These are phyloP conservation scores for Rachicladosporium sp. DNA, from an alignment of 2,329 filamentous ascomycete genomes.

Conservation along the genomic window DNA sequence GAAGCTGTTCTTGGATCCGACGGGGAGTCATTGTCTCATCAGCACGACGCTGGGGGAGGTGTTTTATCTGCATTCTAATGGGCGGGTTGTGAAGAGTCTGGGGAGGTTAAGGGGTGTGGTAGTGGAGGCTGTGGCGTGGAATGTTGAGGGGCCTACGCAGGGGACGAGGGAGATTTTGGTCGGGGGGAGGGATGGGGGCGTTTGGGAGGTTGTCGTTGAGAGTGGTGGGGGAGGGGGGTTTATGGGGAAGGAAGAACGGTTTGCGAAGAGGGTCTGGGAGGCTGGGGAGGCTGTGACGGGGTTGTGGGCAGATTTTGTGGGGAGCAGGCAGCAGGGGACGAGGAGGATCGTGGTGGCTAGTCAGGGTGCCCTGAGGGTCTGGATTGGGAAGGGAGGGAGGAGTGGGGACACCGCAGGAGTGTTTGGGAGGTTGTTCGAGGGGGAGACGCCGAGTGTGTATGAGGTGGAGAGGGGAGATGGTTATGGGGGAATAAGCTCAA, in stretches of 20 bases:
- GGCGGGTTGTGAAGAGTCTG: slow-evolving; percentile 71
- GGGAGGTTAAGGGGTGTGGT: slow-evolving; percentile 72
- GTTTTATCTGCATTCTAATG: slow-evolving; percentile 95
- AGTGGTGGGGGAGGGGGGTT: slow-evolving; percentile 67
- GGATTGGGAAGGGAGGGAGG: slow-evolving; percentile 63
- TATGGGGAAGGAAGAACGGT: slow-evolving; percentile 89
- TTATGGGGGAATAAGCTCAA: slow-evolving; percentile 50
- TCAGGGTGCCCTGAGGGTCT: slow-evolving; percentile 64
- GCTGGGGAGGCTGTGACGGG: slow-evolving; percentile 74
- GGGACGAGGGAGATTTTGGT: slow-evolving; percentile 90
- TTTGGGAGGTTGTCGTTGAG: slow-evolving; percentile 93
- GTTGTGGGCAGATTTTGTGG: slow-evolving; percentile 66
- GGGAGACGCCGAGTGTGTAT: slow-evolving; percentile 65
- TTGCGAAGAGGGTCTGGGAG: slow-evolving; percentile 72
- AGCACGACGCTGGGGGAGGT: slow-evolving; percentile 88
- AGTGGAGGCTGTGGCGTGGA: slow-evolving; percentile 90
- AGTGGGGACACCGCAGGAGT: slow-evolving; percentile 68
- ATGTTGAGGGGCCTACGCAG: slow-evolving; percentile 79
- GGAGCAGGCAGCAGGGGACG: slow-evolving; percentile 50
- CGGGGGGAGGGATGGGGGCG: slow-evolving; percentile 81
- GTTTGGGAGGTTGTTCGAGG: slow-evolving; percentile 78
- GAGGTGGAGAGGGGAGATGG: slow-evolving; percentile 41
- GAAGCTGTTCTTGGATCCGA: slow-evolving; percentile 94
- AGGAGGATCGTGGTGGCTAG: slow-evolving; percentile 72
- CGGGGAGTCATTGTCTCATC: slow-evolving; percentile 85